Percentiles rank a stretch among this genome's conserved stretches.
These are phyloP conservation scores for Hordeum marinum DNA, from an alignment of 176 grass and related monocot genomes.

Conservation along the genomic window DNA sequence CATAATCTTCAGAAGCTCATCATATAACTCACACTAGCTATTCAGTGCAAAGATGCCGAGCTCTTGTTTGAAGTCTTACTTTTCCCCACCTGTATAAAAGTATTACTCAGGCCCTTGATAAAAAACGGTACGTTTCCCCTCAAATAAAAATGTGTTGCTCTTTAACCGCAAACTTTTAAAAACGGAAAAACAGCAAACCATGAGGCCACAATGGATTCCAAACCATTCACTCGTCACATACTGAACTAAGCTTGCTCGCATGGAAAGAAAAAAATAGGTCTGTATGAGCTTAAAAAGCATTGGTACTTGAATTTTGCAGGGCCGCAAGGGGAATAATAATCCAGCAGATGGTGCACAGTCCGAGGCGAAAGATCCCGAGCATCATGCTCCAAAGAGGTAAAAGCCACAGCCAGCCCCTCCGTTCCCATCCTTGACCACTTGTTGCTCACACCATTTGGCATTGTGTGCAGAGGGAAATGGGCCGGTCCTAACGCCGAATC, in stretches of 20 bases:
- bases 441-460: neutral
- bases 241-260: neutral
- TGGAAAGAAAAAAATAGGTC: neutral
- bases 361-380: constrained; percentile 1
- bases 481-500: neutral
- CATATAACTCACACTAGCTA: neutral
- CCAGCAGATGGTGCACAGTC: neutral
- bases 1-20: neutral
- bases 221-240: neutral
- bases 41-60: no score
- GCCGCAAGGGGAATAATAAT: constrained; percentile 44
- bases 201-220: neutral
- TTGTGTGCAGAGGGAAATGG: constrained; percentile 43
- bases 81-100: no score
- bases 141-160: neutral
- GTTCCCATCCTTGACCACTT: neutral
- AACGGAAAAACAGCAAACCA: neutral
- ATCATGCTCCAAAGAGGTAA: constrained; percentile 43
- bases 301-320: constrained; percentile 34
- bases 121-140: neutral
- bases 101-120: no score
- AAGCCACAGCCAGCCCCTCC: neutral
- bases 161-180: neutral
- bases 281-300: neutral
- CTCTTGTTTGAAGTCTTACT: no score